Conservation (phyloP, 2,329 filamentous ascomycete genomes). For the Dactylellina cionopaga region DNA sequence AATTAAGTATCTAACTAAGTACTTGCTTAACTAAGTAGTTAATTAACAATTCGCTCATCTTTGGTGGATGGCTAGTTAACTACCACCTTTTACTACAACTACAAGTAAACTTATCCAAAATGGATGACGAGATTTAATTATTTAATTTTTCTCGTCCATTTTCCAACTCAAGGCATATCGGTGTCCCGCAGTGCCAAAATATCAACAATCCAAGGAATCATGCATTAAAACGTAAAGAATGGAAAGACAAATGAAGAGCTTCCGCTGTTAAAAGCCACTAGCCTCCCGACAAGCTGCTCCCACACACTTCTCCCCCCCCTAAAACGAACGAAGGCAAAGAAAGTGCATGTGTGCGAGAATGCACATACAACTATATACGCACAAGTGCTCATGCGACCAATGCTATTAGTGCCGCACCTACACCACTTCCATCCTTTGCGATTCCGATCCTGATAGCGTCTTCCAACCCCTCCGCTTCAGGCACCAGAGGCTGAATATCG, state of each 20-base stretch:
- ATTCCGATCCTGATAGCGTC: constrained; percentile 92
- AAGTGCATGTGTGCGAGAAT: background rate
- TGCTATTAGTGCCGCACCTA: constrained; percentile 95
- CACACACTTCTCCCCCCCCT: background rate
- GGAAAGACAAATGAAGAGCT: constrained; percentile 14
- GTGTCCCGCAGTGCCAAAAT: background rate
- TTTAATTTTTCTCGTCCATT: background rate
- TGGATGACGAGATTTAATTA: too few species aligned
- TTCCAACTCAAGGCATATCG: background rate
- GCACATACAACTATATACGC: background rate
- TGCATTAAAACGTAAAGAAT: constrained; percentile 6
- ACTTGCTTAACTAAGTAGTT: too few species aligned
- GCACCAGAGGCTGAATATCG: constrained; percentile 74
- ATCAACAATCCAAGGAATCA: constrained; percentile 27
- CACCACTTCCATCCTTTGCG: constrained; percentile 93
- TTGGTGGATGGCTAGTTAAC: too few species aligned
- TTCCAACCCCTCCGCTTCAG: constrained; percentile 75
- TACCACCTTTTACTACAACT: too few species aligned
- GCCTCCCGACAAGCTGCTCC: background rate
- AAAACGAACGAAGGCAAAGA: background rate
- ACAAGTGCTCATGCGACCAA: constrained; percentile 72
- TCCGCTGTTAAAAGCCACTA: background rate
- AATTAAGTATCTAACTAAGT: too few species aligned
- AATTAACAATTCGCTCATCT: too few species aligned
- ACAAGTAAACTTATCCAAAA: too few species aligned